A percentile compares a stretch with the other conserved stretches of the same genome.
Conservation (phyloP, 1,139 yeast genomes). For the Pichia sp. region DNA sequence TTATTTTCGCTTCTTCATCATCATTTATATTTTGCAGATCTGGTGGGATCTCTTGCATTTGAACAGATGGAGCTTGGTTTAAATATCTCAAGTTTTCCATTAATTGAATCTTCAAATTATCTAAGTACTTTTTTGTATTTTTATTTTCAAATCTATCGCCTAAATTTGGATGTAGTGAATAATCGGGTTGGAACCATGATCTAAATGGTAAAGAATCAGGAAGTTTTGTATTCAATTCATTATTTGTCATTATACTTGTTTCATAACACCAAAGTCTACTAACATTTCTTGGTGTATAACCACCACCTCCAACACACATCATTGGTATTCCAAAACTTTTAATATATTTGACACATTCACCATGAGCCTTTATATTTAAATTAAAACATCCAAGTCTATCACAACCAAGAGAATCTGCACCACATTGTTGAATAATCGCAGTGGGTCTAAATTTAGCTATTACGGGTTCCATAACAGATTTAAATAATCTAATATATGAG, state of each 20-base stretch:
- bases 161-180: slow-evolving; percentile 78
- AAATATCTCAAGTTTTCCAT: slow-evolving; percentile 77
- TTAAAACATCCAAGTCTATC: slow-evolving; percentile 93
- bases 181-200: slow-evolving; percentile 90
- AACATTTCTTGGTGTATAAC: slow-evolving; percentile 95
- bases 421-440: slow-evolving; percentile 91
- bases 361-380: slow-evolving; percentile 88
- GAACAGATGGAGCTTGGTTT: slow-evolving; percentile 91
- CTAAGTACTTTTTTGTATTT: slow-evolving; percentile 77
- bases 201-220: slow-evolving; percentile 79
- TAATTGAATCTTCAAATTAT: slow-evolving; percentile 67
- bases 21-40: slow-evolving; percentile 65
- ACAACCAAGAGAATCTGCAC: slow-evolving; percentile 92
- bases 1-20: slow-evolving; percentile 45
- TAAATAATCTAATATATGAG: slow-evolving; percentile 48
- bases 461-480: slow-evolving; percentile 81
- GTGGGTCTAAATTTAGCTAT: slow-evolving; percentile 76
- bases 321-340: slow-evolving; percentile 83
- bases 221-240: slow-evolving; percentile 63
- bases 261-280: slow-evolving; percentile 96
- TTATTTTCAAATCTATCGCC: slow-evolving; percentile 87
- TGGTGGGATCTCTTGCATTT: slow-evolving; percentile 86
- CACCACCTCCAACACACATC: slow-evolving; percentile 96
- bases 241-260: slow-evolving; percentile 80
- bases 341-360: slow-evolving; percentile 87